Conservation (phyloP, 768 basidiomycete genomes). For the Mycena filopes region DNA sequence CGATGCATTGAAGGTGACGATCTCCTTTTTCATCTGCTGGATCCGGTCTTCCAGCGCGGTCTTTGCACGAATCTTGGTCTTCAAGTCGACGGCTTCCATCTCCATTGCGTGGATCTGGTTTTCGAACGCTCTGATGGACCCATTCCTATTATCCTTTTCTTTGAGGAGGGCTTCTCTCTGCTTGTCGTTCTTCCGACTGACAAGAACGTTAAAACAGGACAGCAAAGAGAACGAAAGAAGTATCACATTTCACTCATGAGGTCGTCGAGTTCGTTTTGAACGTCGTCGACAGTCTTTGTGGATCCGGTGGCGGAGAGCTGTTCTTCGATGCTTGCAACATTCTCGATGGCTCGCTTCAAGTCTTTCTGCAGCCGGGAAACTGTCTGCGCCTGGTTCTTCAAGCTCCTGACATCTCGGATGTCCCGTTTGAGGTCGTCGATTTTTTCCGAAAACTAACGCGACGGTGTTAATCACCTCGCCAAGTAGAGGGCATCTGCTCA, state of each 20-base stretch:
- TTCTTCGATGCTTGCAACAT: constrained; percentile 71
- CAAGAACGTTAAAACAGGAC: constrained; percentile 5
- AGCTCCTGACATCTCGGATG: constrained; percentile 64
- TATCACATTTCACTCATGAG: constrained; percentile 75
- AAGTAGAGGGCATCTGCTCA: constrained; percentile 40
- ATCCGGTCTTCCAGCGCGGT: constrained; percentile 65
- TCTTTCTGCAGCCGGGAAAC: constrained; percentile 71
- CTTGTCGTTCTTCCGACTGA: constrained; percentile 74
- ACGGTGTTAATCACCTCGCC: constrained; percentile 6
- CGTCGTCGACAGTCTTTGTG: constrained; percentile 84
- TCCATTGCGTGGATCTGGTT: constrained; percentile 71
- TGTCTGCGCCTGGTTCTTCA: constrained; percentile 71
- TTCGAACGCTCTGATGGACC: constrained; percentile 63
- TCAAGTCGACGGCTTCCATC: constrained; percentile 66
- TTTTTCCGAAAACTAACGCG: constrained; percentile 59
- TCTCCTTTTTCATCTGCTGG: constrained; percentile 67
- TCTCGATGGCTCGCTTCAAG: constrained; percentile 65
- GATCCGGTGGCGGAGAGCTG: constrained; percentile 80
- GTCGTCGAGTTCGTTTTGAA: constrained; percentile 79
- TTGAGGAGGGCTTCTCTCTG: constrained; percentile 65
- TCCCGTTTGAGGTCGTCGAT: constrained; percentile 66
- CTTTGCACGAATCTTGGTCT: constrained; percentile 69
- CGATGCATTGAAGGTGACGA: constrained; percentile 48
- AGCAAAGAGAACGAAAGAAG: background rate
- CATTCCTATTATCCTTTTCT: constrained; percentile 72